Percentiles rank a stretch among this genome's conserved stretches.
Evolutionary conservation across 2,329 filamentous ascomycete genomes (phyloP).

Genomic region (Ophiostoma montium): DNA sequence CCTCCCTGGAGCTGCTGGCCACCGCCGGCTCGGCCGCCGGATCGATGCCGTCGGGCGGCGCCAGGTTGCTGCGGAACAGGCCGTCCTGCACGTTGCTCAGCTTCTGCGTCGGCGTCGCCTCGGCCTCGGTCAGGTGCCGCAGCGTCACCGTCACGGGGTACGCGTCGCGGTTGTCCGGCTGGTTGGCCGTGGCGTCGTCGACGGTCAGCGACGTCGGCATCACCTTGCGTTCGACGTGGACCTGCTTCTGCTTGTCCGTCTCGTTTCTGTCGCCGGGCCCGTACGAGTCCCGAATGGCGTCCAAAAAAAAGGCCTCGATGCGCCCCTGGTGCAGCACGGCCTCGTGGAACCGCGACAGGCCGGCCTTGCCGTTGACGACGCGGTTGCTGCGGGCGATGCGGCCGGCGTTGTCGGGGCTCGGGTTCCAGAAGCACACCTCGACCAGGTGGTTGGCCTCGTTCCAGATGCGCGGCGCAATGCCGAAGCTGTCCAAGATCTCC

Average conservation of each 20-base stretch:
- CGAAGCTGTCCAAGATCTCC: slow-evolving; percentile 63
- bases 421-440: slow-evolving; percentile 48
- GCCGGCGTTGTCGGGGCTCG: slow-evolving; percentile 50
- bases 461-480: slow-evolving; percentile 48
- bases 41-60: neutral
- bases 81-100: slow-evolving; percentile 31
- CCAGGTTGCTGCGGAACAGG: slow-evolving; percentile 40
- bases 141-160: slow-evolving; percentile 45
- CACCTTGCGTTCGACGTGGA: slow-evolving; percentile 41
- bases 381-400: slow-evolving; percentile 42
- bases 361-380: slow-evolving; percentile 47
- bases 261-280: slow-evolving; percentile 2
- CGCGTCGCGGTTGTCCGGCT: slow-evolving; percentile 26
- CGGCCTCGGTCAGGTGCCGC: slow-evolving; percentile 38
- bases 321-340: slow-evolving; percentile 58
- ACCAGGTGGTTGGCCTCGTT: slow-evolving; percentile 52
- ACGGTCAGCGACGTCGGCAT: slow-evolving; percentile 37
- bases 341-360: slow-evolving; percentile 49
- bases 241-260: neutral
- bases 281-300: slow-evolving; percentile 13
- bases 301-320: slow-evolving; percentile 47
- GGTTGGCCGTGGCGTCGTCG: slow-evolving; percentile 24
- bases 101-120: slow-evolving; percentile 30
- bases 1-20: slow-evolving; percentile 18
- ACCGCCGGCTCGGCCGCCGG: slow-evolving; percentile 7